Base-by-base conservation (phyloP, 1,139 yeast species). In the Pneumocystis canis region DNA sequence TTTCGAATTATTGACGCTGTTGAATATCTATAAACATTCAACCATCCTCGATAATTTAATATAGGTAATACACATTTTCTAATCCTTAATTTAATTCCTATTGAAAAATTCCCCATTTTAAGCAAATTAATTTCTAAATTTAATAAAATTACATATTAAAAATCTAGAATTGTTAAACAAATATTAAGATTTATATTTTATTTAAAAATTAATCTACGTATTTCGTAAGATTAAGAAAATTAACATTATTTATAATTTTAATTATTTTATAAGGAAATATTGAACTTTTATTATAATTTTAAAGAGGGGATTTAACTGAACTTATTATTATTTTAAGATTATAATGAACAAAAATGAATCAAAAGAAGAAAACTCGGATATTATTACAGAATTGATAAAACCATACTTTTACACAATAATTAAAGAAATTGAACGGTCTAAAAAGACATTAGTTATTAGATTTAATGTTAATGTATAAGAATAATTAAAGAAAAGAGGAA, bases 1-100 rank as follows among this genome's bases (percentile, higher is more conserved):
- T 86, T 86, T 63, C 92, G 73, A 14, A 84, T 81, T 40, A 67
- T 66, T 25, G 25, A n/a, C 18, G 61, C 18, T 2, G 54, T 25
- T 2, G 54, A 47, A 4, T 47, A 47, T 20, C 2, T 47, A 11
- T n/a, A 11, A 16, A 14, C n/a, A 9, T 7, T 11, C 7, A 37
- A 16, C 16, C 2, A 5, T 16, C 14, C 2, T 14, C 2, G 2
- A 16, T 14, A 37, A 16, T 16, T 16, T 37, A 16, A 37, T 14
- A 16, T 9, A n/a, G 6, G 14, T 14, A 7, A 14, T 14, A 37
- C 16, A 37, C 18, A 2, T 37, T 18, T 37, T 18, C 40, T 16
- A 37, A 37, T 5, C 14, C 5, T 37, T 37, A 14, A 37, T 1
- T 18, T 14, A 37, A 5, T 14, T 16, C 5, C 16, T 37, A 16